phyloP scores from a whole-genome alignment of 805 yeast genomes.

The Cyberlindnera maritima region DNA sequence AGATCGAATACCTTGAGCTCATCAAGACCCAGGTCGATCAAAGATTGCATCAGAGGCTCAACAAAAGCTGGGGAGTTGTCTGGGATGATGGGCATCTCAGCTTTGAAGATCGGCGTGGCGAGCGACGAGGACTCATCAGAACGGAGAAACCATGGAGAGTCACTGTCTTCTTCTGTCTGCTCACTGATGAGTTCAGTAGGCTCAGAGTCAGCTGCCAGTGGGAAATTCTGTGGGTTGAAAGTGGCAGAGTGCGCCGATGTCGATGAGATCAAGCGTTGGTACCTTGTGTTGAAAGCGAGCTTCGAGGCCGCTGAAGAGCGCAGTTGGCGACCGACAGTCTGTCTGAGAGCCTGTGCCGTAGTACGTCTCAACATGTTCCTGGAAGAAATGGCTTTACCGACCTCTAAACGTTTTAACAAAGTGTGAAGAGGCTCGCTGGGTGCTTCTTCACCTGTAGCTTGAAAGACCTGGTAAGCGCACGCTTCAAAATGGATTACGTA shows the following conservation, averaged over 20 bases:
- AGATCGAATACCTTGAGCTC: slow-evolving; percentile 67
- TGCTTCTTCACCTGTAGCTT: neutral
- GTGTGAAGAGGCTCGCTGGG: neutral
- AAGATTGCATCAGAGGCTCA: slow-evolving; percentile 39
- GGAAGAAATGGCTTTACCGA: too few species aligned
- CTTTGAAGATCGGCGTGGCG: slow-evolving; percentile 31
- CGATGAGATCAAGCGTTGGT: neutral
- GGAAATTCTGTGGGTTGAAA: slow-evolving; percentile 2
- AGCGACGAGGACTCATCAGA: slow-evolving; percentile 37
- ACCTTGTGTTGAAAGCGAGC: neutral
- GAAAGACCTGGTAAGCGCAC: neutral
- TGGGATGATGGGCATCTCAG: slow-evolving; percentile 59
- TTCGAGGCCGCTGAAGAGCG: neutral
- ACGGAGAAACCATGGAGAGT: slow-evolving; percentile 62
- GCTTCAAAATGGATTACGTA: neutral
- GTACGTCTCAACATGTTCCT: neutral
- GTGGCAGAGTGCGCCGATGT: neutral
- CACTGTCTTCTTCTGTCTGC: slow-evolving; percentile 1
- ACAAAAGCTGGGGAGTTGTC: slow-evolving; percentile 52
- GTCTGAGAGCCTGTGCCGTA: neutral
- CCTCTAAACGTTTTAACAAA: too few species aligned
- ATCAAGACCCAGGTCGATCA: slow-evolving; percentile 60
- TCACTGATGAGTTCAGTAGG: neutral
- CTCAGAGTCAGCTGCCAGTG: neutral
- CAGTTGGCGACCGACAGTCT: neutral